Base-by-base conservation (phyloP, 192 early-diverging fungal species). In the Mortierella claussenii region DNA sequence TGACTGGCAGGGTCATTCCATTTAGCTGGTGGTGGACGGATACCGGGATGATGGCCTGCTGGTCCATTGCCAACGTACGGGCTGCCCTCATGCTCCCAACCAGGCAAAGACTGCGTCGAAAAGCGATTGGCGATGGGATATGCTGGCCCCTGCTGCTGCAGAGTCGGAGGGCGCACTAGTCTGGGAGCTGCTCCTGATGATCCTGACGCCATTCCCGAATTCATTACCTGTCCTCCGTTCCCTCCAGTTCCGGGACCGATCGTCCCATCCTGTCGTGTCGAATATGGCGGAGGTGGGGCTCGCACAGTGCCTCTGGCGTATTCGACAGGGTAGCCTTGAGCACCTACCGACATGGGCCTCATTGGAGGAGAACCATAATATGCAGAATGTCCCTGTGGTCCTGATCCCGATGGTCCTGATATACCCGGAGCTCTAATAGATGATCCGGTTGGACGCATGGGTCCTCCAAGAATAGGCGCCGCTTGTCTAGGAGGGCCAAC, bases 41-140 rank as follows among this genome's bases (percentile, higher is more conserved):
- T 55, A 32, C 24, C 51, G 28, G 62, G 50, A 40, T 75, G 70
- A 45, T 75, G 70, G 9, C 47, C 56, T 6, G 63, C 48, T 4
- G 55, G 67, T 12, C 67, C 60, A 48, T 49, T 62, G 20, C 42
- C 24, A 27, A 32, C 48, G 46, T 63, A 71, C 18, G 58, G 43
- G n/a, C 53, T 60, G 23, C 40, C 26, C 15, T 65, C 70, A 13
- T 65, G 70, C n/a, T 75, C 70, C 70, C 70, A 65, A 11, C 70
- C 70, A 47, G 70, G 55, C 15, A 75, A 31, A 9, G 70, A 75
- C 24, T 75, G 70, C 10, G 70, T 75, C 13, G 70, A 75, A 21
- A 65, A 66, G 28, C 70, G 55, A 45, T 63, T 71, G 24, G 67
- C 36, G 23, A 69, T 69, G 3, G 56, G 57, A 49, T 69, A 69